phyloP scores from a whole-genome alignment of 176 grass and related monocot species.

The Aegilops tauschii region DNA sequence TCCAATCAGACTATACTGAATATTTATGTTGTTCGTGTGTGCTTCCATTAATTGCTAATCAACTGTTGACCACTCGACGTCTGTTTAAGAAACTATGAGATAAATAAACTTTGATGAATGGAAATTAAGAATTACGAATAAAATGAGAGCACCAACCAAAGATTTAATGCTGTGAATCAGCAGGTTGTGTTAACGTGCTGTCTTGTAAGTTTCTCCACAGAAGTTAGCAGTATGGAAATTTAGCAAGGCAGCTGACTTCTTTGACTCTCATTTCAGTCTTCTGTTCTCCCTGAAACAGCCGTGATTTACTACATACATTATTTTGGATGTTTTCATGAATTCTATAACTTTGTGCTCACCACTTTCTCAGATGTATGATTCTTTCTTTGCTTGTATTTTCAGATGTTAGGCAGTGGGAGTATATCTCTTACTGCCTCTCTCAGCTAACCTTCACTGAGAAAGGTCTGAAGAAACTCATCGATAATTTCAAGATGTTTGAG shows the following conservation, averaged over 20 bases:
- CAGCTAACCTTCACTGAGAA: conserved; percentile 92
- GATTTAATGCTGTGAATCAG: conserved; percentile 1
- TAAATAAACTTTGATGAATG: not conserved
- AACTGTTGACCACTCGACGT: not conserved
- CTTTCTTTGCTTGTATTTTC: conserved; percentile 35
- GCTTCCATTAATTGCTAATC: not conserved
- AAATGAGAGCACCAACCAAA: not conserved
- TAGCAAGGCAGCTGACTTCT: not conserved
- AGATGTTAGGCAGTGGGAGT: conserved; percentile 92
- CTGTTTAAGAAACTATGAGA: not conserved
- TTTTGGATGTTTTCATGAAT: conserved; percentile 22
- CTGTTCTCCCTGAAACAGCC: conserved; percentile 10
- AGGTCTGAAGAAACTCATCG: conserved; percentile 89
- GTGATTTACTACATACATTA: not conserved
- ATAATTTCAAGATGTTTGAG: conserved; percentile 95
- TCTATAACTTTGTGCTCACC: not conserved
- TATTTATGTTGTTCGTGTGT: not conserved
- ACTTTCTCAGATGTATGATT: not conserved
- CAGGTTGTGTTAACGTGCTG: not conserved
- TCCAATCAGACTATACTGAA: not conserved
- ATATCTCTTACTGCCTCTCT: conserved; percentile 92
- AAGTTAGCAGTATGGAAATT: not conserved
- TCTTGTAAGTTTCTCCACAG: not conserved
- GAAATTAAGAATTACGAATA: not conserved
- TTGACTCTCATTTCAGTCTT: conserved; percentile 9